Evolutionary conservation across 371 early-diverging fungal genomes (phyloP).

Genomic region (Apophysomyces trapeziformis): DNA sequence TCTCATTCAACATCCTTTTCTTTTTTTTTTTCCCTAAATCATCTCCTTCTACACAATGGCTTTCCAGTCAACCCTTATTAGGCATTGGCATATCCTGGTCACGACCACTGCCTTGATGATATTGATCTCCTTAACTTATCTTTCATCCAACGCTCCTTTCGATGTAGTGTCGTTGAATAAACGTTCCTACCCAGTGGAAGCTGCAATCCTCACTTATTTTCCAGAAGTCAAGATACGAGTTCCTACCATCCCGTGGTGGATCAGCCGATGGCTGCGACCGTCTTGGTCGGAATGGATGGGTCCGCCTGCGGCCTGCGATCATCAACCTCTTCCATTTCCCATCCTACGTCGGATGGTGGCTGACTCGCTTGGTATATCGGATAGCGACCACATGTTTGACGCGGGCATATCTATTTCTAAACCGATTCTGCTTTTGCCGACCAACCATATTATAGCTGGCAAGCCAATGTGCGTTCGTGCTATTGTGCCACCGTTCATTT

Average conservation of each 20-base stretch:
- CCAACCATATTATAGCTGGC: not conserved
- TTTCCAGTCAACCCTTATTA: not conserved
- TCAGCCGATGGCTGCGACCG: not conserved
- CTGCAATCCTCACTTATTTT: constrained; percentile 3
- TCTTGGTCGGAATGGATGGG: constrained; percentile 1
- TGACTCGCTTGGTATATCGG: constrained; percentile 20
- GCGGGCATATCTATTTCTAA: not conserved
- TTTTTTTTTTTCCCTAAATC: not conserved
- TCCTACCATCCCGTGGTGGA: not conserved
- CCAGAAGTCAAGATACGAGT: not conserved
- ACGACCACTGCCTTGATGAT: constrained; percentile 3
- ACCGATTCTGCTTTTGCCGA: constrained; percentile 29
- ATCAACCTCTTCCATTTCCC: constrained; percentile 30
- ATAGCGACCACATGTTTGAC: constrained; percentile 22
- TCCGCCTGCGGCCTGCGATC: constrained; percentile 13
- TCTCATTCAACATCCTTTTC: constrained; percentile 1
- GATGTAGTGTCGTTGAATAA: not conserved
- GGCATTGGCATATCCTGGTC: constrained; percentile 15
- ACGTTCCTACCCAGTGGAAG: constrained; percentile 6
- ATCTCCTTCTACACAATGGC: not conserved
- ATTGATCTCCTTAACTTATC: not conserved
- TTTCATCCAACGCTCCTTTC: not conserved
- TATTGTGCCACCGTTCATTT: constrained; percentile 24
- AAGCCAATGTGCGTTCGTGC: constrained; percentile 29
- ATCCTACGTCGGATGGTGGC: constrained; percentile 23